These are phyloP conservation scores for Periglandula ipomoeae DNA, from an alignment of 2,329 filamentous ascomycete species.

Conservation along the genomic window DNA sequence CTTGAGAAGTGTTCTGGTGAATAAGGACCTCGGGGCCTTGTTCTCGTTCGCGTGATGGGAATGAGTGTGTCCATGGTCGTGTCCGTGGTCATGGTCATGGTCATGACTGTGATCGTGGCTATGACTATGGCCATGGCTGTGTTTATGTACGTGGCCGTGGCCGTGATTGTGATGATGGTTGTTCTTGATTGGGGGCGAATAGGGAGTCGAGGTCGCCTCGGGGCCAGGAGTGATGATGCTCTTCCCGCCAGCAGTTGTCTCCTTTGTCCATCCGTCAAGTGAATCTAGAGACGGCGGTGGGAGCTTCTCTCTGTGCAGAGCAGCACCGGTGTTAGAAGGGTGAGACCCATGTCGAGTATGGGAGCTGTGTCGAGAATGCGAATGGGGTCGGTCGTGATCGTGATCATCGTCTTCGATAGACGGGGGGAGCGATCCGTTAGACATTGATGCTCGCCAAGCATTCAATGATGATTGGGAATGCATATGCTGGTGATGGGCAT, in stretches of 20 bases:
- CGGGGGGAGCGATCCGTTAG: conserved; percentile 22
- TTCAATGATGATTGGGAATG: conserved; percentile 32
- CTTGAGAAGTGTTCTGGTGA: conserved; percentile 66
- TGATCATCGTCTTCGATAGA: conserved; percentile 22
- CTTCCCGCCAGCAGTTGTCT: conserved; percentile 31
- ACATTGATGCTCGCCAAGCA: conserved; percentile 26
- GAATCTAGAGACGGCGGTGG: conserved; percentile 24
- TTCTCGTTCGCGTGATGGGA: conserved; percentile 22
- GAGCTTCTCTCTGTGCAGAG: conserved; percentile 21
- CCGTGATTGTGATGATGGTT: conserved; percentile 14
- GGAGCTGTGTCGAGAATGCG: conserved; percentile 17
- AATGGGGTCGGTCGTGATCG: conserved; percentile 18
- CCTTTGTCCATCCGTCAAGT: conserved; percentile 31
- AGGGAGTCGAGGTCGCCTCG: conserved; percentile 18
- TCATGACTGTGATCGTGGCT: conserved; percentile 14
- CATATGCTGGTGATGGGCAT: conserved; percentile 34
- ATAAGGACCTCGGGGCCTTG: conserved; percentile 47
- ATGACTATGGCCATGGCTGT: conserved; percentile 20
- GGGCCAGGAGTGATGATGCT: conserved; percentile 27
- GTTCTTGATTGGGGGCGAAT: conserved; percentile 13
- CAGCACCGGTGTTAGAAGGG: conserved; percentile 20
- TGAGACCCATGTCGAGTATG: conserved; percentile 22
- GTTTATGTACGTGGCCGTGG: conserved; percentile 17
- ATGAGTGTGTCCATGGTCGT: conserved; percentile 18
- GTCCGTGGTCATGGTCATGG: conserved; percentile 19